These are phyloP conservation scores for Larix kaempferi DNA, from an alignment of 75 land plant genomes.

Conservation along the genomic window DNA sequence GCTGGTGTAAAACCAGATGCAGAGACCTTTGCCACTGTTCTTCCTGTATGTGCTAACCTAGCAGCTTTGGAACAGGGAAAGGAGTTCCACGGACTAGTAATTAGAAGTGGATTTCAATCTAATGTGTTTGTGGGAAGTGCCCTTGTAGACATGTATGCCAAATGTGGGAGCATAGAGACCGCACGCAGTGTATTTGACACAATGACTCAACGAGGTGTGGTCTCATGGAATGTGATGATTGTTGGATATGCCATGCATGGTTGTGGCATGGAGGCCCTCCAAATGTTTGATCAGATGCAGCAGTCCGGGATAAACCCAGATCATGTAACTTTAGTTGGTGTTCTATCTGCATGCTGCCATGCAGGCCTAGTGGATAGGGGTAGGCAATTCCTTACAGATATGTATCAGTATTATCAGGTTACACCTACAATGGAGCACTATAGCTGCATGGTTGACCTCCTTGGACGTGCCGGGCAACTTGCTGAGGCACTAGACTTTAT, in stretches of 20 bases:
- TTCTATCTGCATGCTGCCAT: constrained; percentile 30
- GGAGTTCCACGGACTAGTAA: constrained; percentile 10
- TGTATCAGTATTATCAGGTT: constrained; percentile 6
- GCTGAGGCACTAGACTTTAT: constrained; percentile 15
- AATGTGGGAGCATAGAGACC: constrained; percentile 25
- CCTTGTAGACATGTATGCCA: constrained; percentile 25
- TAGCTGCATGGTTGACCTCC: constrained; percentile 22
- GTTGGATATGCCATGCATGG: constrained; percentile 32
- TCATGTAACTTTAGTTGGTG: constrained; percentile 11
- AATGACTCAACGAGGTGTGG: constrained; percentile 13
- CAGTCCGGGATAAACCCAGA: constrained; percentile 6
- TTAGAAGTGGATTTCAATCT: constrained; percentile 10
- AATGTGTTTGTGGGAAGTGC: constrained; percentile 13
- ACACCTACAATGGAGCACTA: constrained; percentile 22
- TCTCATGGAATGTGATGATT: constrained; percentile 24
- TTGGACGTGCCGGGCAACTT: constrained; percentile 22
- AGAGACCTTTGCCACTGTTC: constrained; percentile 15
- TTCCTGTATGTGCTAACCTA: constrained; percentile 18
- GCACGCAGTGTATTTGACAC: constrained; percentile 18
- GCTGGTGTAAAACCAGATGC: constrained; percentile 20
- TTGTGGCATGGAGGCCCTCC: constrained; percentile 10
- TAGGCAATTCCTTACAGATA: constrained; percentile 1
- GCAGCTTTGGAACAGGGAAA: constrained; percentile 21
- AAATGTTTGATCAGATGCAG: constrained; percentile 18
- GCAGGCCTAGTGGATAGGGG: constrained; percentile 30